A percentile compares a stretch with the other conserved stretches of the same genome.
Evolutionary conservation across 169 alveolate species (phyloP).

Genomic region (Plasmodium relictum): DNA sequence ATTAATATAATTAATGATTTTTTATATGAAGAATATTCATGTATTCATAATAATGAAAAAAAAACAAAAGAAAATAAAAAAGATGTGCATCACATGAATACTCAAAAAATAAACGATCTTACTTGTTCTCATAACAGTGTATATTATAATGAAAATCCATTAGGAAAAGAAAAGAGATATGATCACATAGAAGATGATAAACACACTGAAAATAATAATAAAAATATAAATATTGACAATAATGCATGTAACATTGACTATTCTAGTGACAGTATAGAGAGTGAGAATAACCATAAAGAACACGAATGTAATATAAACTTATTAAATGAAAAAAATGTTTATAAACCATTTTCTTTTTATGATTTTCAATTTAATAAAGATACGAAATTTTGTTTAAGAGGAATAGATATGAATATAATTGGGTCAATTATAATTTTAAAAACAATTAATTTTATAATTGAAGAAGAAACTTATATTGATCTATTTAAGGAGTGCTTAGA

Average conservation of each 20-base stretch:
- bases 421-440: conserved; percentile 74
- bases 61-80: neutral
- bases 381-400: conserved; percentile 19
- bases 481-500: conserved; percentile 60
- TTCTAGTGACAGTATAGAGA: conserved; percentile 62
- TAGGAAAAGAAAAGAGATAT: neutral
- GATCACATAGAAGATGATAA: neutral
- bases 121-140: neutral
- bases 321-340: conserved; percentile 63
- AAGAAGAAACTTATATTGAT: conserved; percentile 44
- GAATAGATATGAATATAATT: conserved; percentile 67
- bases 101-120: neutral
- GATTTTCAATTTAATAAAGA: conserved; percentile 35
- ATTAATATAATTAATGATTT: conserved; percentile 48
- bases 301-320: conserved; percentile 51
- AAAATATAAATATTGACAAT: neutral
- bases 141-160: neutral
- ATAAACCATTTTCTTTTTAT: conserved; percentile 38
- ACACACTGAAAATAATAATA: neutral
- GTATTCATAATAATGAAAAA: neutral
- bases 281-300: conserved; percentile 25
- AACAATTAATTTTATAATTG: conserved; percentile 65
- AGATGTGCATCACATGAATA: neutral
- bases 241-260: neutral
- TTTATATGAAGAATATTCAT: conserved; percentile 44